These are phyloP conservation scores for Hypoxylon trugodes DNA, from an alignment of 495 filamentous ascomycete genomes.

Conservation along the genomic window DNA sequence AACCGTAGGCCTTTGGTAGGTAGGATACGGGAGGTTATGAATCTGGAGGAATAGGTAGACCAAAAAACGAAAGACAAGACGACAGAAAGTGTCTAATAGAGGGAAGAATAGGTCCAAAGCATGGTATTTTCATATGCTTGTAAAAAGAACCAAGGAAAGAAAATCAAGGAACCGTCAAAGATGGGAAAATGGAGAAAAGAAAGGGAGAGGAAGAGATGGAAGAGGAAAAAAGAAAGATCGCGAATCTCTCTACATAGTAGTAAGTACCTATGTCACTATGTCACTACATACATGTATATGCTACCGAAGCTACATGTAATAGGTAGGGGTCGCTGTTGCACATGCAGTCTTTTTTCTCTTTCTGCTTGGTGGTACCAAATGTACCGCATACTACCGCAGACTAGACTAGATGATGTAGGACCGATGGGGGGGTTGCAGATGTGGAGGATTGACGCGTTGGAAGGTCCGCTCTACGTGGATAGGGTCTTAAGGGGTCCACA, in stretches of 20 bases:
- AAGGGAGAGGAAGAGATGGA: slow-evolving; percentile 1
- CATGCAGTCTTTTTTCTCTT: too few species aligned
- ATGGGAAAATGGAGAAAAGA: slow-evolving; percentile 3
- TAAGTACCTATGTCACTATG: too few species aligned
- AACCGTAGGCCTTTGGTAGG: slow-evolving; percentile 22
- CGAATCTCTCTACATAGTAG: too few species aligned
- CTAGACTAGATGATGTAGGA: slow-evolving; percentile 13
- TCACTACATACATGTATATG: too few species aligned
- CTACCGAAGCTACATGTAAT: too few species aligned
- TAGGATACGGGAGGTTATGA: slow-evolving; percentile 23
- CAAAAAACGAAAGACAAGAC: slow-evolving; percentile 38
- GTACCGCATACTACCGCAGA: slow-evolving; percentile 4
- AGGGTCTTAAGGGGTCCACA: slow-evolving; percentile 29
- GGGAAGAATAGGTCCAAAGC: slow-evolving; percentile 24
- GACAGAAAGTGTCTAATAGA: slow-evolving; percentile 18
- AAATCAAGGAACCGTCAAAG: slow-evolving; percentile 9
- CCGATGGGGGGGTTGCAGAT: neutral
- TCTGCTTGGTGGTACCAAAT: too few species aligned
- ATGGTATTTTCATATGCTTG: slow-evolving; percentile 16
- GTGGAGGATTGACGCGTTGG: slow-evolving; percentile 32
- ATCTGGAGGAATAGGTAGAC: slow-evolving; percentile 8
- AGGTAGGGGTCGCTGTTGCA: neutral
- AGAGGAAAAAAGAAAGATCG: slow-evolving; percentile 23
- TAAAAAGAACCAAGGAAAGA: too few species aligned
- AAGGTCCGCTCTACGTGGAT: slow-evolving; percentile 26